Percentiles rank a stretch among this genome's conserved stretches.
These are phyloP conservation scores for Truncatella angustata DNA, from an alignment of 2,329 filamentous ascomycete species.

Conservation along the genomic window DNA sequence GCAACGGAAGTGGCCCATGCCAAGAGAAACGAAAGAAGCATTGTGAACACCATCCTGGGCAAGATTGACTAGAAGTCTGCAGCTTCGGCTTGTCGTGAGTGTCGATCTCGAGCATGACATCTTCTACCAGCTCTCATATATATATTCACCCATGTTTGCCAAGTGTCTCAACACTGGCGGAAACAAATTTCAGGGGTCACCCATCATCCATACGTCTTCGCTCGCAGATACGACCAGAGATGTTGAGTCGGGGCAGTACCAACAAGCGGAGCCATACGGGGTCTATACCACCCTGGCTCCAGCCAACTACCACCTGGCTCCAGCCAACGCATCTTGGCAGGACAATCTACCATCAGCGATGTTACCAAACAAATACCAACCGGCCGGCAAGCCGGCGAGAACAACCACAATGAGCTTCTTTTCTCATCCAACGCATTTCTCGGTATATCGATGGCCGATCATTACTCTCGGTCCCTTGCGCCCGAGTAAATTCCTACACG, in stretches of 20 bases:
- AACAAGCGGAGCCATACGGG: slow-evolving; percentile 4
- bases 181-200: neutral
- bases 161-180: neutral
- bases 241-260: neutral
- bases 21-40: slow-evolving; percentile 16
- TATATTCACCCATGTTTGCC: neutral
- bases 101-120: neutral
- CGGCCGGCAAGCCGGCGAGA: neutral
- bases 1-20: slow-evolving; percentile 20
- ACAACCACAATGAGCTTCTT: no score
- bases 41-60: slow-evolving; percentile 16
- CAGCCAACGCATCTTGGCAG: slow-evolving; percentile 1
- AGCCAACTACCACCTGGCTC: no score
- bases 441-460: slow-evolving; percentile 1
- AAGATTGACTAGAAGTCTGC: neutral
- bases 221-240: neutral
- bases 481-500: neutral
- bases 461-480: neutral
- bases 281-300: neutral
- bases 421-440: neutral
- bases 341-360: neutral
- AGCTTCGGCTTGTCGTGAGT: neutral
- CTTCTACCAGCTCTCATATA: neutral
- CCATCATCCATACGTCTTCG: neutral
- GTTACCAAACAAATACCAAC: neutral